Evolutionary conservation across 1,284 basidiomycete genomes (phyloP), one percentile per base, ranked within the genome.

Genomic region (Cryptococcus neoformans): DNA sequence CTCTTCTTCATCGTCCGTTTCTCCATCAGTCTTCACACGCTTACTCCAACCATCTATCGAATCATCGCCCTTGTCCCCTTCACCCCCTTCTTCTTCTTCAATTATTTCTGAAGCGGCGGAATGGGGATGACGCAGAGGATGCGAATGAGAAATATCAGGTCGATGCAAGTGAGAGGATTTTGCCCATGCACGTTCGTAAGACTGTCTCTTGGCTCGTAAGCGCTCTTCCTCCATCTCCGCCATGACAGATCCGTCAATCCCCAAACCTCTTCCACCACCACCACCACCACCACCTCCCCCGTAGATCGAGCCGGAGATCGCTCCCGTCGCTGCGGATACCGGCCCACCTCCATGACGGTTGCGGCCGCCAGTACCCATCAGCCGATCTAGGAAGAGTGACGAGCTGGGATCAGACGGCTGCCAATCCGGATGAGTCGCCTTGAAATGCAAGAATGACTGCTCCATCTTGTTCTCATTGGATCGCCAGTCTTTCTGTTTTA

Each of bases 381-480:
- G 85, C 47, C 88, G 84, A 64, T 84, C 88, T 47, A 95, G 84
- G 73, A 92, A 93, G 11, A 93, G 79, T 1, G 90, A 93, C 6
- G 90, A 87, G 12, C 86, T 83, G 0, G 90, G 89, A 72, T 97
- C 92, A 2, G 84, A 81, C 1, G 93, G 93, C 63, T 86, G 89
- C 93, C 93, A 97, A 68, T 93, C 90, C 9, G 93, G 93, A 78
- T 97, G 91, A 10, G 91, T 88, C 46, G 90, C 87, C 80, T 93
- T 95, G 83, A 99, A 99, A 69, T 92, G 93, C 40, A 98, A 80
- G 78, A 99, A 92, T 68, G 87, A 90, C 80, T 98, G 94, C 81
- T 99, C 95, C 92, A 99, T 97, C 82, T 98, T 96, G 54, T 90
- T 89, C 65, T 94, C 89, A 64, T 89, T 90, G 6, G 89, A 89